phyloP scores from a whole-genome alignment of 768 basidiomycete species.

The Naganishia vaughanmartiniae region DNA sequence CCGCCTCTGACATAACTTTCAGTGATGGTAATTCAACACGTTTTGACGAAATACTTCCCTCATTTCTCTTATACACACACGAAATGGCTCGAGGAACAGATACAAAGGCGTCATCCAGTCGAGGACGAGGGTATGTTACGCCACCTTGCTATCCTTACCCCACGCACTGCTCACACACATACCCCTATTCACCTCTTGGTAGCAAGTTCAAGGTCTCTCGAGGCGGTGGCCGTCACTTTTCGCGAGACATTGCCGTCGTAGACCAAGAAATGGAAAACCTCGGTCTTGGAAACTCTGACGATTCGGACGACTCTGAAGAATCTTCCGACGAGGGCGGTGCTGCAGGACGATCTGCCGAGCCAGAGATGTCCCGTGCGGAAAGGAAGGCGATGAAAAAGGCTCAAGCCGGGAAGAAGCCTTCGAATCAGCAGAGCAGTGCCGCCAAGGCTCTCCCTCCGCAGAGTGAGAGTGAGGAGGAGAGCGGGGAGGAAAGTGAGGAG shows the following conservation, averaged over 20 bases:
- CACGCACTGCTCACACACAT: neutral
- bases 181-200: neutral
- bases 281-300: constrained; percentile 54
- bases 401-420: constrained; percentile 55
- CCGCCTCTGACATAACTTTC: no score
- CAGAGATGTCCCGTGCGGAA: constrained; percentile 68
- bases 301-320: constrained; percentile 35
- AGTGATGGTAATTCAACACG: no score
- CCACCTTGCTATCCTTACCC: neutral
- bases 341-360: constrained; percentile 37
- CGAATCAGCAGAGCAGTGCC: constrained; percentile 55
- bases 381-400: constrained; percentile 81
- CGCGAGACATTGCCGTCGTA: constrained; percentile 56
- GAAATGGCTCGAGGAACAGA: constrained; percentile 24
- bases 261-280: constrained; percentile 54
- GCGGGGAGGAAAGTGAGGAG: constrained; percentile 32
- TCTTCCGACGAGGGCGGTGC: constrained; percentile 54
- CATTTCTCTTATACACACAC: no score
- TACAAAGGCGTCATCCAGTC: constrained; percentile 9
- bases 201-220: constrained; percentile 84
- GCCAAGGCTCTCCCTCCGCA: constrained; percentile 49
- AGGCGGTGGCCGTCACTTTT: constrained; percentile 80
- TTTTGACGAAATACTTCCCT: no score
- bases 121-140: constrained; percentile 16
- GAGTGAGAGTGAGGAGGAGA: constrained; percentile 62